Evolutionary conservation across 768 basidiomycete genomes (phyloP).

Genomic region (Neoboletus magnificus): DNA sequence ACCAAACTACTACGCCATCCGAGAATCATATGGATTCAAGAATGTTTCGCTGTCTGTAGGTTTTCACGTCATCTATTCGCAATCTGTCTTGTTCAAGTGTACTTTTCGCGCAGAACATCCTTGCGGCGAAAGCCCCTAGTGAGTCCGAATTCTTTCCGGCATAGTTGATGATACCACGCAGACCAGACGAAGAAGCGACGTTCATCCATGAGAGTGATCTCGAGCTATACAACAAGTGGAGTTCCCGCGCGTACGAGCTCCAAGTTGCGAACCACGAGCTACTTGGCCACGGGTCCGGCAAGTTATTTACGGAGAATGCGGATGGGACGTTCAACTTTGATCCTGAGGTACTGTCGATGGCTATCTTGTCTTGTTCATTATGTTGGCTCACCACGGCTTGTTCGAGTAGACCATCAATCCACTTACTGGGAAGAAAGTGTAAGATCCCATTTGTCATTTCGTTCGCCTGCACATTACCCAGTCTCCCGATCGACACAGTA

Average conservation of each 20-base stretch:
- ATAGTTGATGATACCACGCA: not conserved
- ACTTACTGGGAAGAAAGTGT: conserved; percentile 75
- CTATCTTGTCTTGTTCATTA: not conserved
- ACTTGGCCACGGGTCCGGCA: conserved; percentile 82
- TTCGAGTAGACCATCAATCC: conserved; percentile 70
- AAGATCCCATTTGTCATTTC: conserved; percentile 19
- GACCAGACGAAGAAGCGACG: conserved; percentile 67
- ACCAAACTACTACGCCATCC: conserved; percentile 83
- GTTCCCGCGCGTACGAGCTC: conserved; percentile 74
- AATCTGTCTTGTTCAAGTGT: not conserved
- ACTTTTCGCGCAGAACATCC: conserved; percentile 57
- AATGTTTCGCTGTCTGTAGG: conserved; percentile 80
- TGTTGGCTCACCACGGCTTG: not conserved
- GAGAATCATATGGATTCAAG: conserved; percentile 82
- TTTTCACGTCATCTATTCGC: not conserved
- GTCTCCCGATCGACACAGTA: conserved; percentile 35
- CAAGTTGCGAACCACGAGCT: conserved; percentile 92
- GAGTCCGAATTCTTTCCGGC: conserved; percentile 17
- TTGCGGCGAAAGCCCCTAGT: conserved; percentile 86
- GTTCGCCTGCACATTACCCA: not conserved
- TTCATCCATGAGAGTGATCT: conserved; percentile 82
- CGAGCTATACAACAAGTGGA: conserved; percentile 73
- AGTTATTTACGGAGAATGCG: conserved; percentile 71
- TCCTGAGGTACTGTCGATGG: conserved; percentile 48
- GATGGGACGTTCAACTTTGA: conserved; percentile 85